These are phyloP conservation scores for Lunularia cruciata DNA, from an alignment of 225 moss, liverwort and hornwort species.

Conservation along the genomic window DNA sequence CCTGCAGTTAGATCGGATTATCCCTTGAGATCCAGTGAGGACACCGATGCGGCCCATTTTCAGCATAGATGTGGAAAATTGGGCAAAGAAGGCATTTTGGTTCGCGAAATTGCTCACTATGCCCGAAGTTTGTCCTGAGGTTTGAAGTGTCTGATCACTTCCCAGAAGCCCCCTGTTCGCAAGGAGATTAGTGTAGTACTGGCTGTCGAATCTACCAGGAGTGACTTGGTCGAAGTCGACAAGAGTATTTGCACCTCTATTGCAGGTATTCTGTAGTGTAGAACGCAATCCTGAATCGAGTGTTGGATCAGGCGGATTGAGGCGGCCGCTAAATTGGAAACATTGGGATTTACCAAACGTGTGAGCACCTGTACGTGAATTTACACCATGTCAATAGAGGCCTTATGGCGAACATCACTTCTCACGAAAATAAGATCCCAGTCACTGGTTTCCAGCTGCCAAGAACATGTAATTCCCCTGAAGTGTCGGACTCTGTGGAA, in stretches of 20 bases:
- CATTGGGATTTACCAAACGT: constrained; percentile 30
- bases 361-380: constrained; percentile 36
- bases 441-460: too few species aligned
- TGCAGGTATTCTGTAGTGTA: constrained; percentile 11
- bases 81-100: constrained; percentile 15
- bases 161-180: constrained; percentile 22
- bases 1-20: constrained; percentile 49
- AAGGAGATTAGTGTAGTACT: constrained; percentile 27
- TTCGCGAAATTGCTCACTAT: constrained; percentile 7
- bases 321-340: neutral
- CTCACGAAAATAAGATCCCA: too few species aligned
- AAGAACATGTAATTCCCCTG: too few species aligned
- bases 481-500: too few species aligned
- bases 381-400: too few species aligned
- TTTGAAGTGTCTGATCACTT: constrained; percentile 42
- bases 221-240: constrained; percentile 42
- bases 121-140: constrained; percentile 12
- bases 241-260: neutral
- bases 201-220: constrained; percentile 28
- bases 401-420: too few species aligned
- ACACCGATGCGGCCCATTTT: constrained; percentile 48
- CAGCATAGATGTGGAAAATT: constrained; percentile 38
- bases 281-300: constrained; percentile 9
- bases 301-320: constrained; percentile 20
- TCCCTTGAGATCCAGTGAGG: constrained; percentile 26